Evolutionary conservation across 2,329 filamentous ascomycete species (phyloP), one percentile per base, ranked within the genome.

Genomic region (Pezizomycotina sp.): DNA sequence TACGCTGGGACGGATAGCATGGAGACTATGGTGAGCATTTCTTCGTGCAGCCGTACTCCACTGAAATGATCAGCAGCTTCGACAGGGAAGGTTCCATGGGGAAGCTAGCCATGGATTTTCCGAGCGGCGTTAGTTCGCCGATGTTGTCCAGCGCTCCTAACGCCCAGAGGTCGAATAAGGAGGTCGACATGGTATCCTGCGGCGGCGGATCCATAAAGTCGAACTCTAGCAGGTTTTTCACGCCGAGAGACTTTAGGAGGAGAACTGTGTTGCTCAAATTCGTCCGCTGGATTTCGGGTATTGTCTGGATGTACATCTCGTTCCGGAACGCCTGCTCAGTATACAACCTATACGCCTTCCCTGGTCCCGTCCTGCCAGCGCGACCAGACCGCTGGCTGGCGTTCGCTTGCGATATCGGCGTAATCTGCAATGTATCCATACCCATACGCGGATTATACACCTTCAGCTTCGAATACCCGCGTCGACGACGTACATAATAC

Each of bases 201-300:
- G 89, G 89, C 5, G 89, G 89, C 2, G 89, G 89, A 49, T 98
- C 89, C 86, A 98, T 95, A 51, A 98, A 98, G 56, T 95, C 83
- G 53, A 98, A 98, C 56, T 98, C 86, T 1, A 98, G 61, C 6
- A 98, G 64, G 49, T 98, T 84, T 53, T 81, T 86, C 12, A 98
- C 86, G 0, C 89, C 89, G 1, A 98, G 68, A 0, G 82, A 92
- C 55, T 98, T 98, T 29, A 98, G 67, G 31, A 98, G 70, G 9
- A 98, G 65, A 3, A 98, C 86, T 0, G 84, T 95, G 51, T 95
- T 95, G 52, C 82, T 77, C 2, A 98, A 69, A 51, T 95, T 98
- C 0, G 89, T 98, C 12, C 89, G 71, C 58, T 98, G 89, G 26
- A 98, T 95, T 55, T 98, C 89, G 0, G 89, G 89, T 30, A 98